Evolutionary conservation across 2,329 filamentous ascomycete genomes (phyloP).

Genomic region (Fusarium pseudograminearum): DNA sequence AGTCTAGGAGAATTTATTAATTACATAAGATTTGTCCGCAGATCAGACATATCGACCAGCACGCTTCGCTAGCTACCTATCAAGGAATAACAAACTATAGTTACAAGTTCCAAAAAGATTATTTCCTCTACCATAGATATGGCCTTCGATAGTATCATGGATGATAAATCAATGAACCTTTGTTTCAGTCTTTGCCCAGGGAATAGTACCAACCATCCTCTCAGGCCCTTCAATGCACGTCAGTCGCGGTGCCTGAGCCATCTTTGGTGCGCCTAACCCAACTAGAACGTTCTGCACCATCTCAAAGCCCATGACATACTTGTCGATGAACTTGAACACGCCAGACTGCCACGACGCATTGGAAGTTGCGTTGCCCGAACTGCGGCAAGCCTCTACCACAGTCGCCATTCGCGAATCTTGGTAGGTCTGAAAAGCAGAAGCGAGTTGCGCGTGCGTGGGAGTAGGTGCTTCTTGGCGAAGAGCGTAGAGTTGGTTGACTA

Average conservation of each 20-base stretch:
- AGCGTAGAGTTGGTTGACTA: constrained; percentile 47
- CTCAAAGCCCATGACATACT: constrained; percentile 15
- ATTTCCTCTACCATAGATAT: rapidly evolving
- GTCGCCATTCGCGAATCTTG: constrained; percentile 26
- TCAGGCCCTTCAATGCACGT: constrained; percentile 10
- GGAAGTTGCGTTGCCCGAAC: constrained; percentile 12
- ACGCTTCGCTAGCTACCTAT: background rate
- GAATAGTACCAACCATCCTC: background rate
- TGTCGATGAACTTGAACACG: constrained; percentile 31
- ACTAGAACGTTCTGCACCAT: constrained; percentile 26
- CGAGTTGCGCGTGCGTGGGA: background rate
- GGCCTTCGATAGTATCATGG: rapidly evolving
- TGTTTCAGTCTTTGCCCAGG: background rate
- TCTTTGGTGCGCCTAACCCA: constrained; percentile 3
- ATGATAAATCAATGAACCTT: background rate
- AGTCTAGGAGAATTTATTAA: rapidly evolving
- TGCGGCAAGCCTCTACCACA: constrained; percentile 18
- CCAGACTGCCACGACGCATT: constrained; percentile 34
- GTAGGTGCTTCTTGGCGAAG: background rate
- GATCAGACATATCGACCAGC: background rate
- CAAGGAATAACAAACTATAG: background rate
- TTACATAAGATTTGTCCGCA: background rate
- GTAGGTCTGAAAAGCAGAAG: constrained; percentile 23
- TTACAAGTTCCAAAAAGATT: background rate
- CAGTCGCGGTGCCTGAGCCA: constrained; percentile 17